Conservation (phyloP, 2,329 filamentous ascomycete genomes). For the Penicillium italicum region DNA sequence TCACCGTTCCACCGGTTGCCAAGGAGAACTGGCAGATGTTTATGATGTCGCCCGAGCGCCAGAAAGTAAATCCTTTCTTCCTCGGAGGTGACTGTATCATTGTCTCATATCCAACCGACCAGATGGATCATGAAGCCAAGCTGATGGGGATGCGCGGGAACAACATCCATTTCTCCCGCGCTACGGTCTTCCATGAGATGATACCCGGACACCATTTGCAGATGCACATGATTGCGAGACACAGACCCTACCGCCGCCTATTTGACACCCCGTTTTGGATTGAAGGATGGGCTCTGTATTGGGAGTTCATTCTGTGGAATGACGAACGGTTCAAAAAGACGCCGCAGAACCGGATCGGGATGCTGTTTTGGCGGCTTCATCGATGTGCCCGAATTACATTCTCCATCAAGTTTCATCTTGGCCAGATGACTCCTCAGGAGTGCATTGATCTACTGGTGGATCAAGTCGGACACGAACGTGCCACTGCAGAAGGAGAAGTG, state of each 20-base stretch:
- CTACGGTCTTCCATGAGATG: slow-evolving; percentile 61
- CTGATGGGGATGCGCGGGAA: slow-evolving; percentile 56
- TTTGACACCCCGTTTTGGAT: slow-evolving; percentile 59
- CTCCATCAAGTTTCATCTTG: slow-evolving; percentile 57
- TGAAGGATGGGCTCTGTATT: slow-evolving; percentile 59
- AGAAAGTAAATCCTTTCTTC: slow-evolving; percentile 59
- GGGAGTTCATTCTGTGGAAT: slow-evolving; percentile 59
- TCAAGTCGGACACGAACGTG: slow-evolving; percentile 56
- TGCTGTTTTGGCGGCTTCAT: slow-evolving; percentile 62
- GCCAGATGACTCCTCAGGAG: slow-evolving; percentile 51
- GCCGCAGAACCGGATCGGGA: slow-evolving; percentile 54
- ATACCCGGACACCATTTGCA: slow-evolving; percentile 52
- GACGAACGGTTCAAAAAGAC: slow-evolving; percentile 50
- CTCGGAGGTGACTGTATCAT: slow-evolving; percentile 54
- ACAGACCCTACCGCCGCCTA: slow-evolving; percentile 49
- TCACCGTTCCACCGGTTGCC: slow-evolving; percentile 54
- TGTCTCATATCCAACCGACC: slow-evolving; percentile 48
- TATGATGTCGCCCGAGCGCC: slow-evolving; percentile 54
- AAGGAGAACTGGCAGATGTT: slow-evolving; percentile 54
- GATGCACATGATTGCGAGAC: slow-evolving; percentile 47
- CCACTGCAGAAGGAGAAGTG: slow-evolving; percentile 60
- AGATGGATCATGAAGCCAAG: slow-evolving; percentile 47
- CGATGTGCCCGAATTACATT: slow-evolving; percentile 57
- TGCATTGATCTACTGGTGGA: slow-evolving; percentile 57
- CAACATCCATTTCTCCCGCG: slow-evolving; percentile 55